These are phyloP conservation scores for Umbelopsis sp. DNA, from an alignment of 192 early-diverging fungal species.

Conservation along the genomic window DNA sequence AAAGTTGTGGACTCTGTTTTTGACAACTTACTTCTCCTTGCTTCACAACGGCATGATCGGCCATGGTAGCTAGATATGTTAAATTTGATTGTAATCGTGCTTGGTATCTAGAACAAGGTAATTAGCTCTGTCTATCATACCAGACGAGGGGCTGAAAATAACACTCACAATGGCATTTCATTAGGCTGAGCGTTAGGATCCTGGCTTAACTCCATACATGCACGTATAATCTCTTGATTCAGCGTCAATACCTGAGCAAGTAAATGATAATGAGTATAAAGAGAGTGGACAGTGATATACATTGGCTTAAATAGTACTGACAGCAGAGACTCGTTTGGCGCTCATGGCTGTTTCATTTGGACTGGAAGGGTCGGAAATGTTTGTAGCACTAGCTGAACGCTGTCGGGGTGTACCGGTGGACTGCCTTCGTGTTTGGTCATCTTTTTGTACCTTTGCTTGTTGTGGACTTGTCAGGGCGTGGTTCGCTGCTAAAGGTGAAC, in stretches of 20 bases:
- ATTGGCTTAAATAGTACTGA: not conserved
- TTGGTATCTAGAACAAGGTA: constrained; percentile 28
- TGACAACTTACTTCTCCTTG: constrained; percentile 31
- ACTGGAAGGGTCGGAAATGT: not conserved
- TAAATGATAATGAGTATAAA: too few relatives aligned
- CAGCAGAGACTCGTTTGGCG: constrained; percentile 34
- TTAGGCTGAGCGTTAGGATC: constrained; percentile 20
- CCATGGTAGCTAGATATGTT: constrained; percentile 43
- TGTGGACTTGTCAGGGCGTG: constrained; percentile 13
- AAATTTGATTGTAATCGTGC: constrained; percentile 39
- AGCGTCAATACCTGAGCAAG: constrained; percentile 28
- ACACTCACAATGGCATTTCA: constrained; percentile 33
- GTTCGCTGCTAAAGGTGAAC: not conserved
- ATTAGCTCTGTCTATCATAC: not conserved
- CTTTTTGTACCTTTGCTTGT: constrained; percentile 17
- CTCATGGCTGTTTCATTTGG: constrained; percentile 20
- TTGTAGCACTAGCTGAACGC: not conserved
- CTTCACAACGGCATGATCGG: constrained; percentile 34
- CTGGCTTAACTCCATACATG: constrained; percentile 28
- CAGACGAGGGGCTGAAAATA: not conserved
- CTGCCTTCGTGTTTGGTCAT: not conserved
- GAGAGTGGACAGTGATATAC: not conserved
- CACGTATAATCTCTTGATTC: constrained; percentile 41
- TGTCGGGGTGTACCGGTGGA: not conserved
- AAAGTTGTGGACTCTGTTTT: not conserved